phyloP scores from a whole-genome alignment of 768 basidiomycete species.

The Tylopilus sp. region DNA sequence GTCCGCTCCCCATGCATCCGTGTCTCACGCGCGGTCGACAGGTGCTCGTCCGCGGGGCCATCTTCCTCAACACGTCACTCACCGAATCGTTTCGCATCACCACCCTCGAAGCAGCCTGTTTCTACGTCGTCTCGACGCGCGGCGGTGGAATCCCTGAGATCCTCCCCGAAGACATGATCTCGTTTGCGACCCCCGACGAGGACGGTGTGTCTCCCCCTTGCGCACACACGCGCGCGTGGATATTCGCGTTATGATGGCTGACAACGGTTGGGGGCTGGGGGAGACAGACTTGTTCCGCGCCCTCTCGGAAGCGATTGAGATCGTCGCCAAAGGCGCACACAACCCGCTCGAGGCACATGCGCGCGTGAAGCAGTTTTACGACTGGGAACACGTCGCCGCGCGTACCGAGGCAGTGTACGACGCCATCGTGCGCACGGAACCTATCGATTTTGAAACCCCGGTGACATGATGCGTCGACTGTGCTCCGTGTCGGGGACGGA shows the following conservation, averaged over 20 bases:
- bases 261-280: too few species aligned
- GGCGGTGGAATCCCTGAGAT: slow-evolving; percentile 97
- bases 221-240: not conserved
- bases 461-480: slow-evolving; percentile 61
- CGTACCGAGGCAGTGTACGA: slow-evolving; percentile 85
- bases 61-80: slow-evolving; percentile 93
- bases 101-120: slow-evolving; percentile 94
- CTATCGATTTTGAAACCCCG: slow-evolving; percentile 70
- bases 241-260: too few species aligned
- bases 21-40: slow-evolving; percentile 28
- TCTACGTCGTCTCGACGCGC: slow-evolving; percentile 90
- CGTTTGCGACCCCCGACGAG: slow-evolving; percentile 90
- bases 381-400: slow-evolving; percentile 75
- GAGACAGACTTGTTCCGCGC: slow-evolving; percentile 82
- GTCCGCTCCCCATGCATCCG: too few species aligned
- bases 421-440: slow-evolving; percentile 55
- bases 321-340: slow-evolving; percentile 63
- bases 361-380: slow-evolving; percentile 79
- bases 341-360: slow-evolving; percentile 75
- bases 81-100: slow-evolving; percentile 97
- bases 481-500: too few species aligned
- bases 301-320: slow-evolving; percentile 72
- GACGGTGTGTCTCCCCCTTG: slow-evolving; percentile 59
- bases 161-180: slow-evolving; percentile 90
- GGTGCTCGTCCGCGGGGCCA: slow-evolving; percentile 82